These are phyloP conservation scores for Malassezia sp. DNA, from an alignment of 1,284 basidiomycete species.

Conservation along the genomic window DNA sequence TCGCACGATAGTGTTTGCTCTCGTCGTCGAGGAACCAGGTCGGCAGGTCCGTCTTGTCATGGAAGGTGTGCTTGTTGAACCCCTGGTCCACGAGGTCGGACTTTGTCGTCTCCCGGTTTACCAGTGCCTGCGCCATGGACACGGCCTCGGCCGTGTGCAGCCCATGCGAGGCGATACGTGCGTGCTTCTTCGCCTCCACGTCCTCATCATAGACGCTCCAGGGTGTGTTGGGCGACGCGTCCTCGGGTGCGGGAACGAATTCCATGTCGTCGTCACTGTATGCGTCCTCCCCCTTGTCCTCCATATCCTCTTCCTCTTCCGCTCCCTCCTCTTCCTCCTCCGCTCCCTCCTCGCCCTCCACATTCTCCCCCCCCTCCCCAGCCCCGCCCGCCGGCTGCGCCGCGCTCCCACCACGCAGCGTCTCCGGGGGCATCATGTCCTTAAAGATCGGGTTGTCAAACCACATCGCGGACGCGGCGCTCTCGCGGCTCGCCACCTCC, in stretches of 20 bases:
- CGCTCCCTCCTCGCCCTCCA: conserved; percentile 47
- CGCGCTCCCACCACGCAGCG: not conserved
- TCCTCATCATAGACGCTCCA: conserved; percentile 70
- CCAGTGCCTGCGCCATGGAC: conserved; percentile 77
- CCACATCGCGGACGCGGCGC: conserved; percentile 62
- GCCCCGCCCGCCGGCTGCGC: conserved; percentile 18
- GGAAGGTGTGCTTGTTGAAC: conserved; percentile 76
- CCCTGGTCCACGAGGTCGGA: conserved; percentile 85
- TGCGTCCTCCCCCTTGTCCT: conserved; percentile 21
- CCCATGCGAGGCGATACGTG: conserved; percentile 66
- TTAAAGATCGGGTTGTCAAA: conserved; percentile 90
- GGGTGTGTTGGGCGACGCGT: conserved; percentile 55
- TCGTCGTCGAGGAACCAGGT: conserved; percentile 98
- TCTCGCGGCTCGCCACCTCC: conserved; percentile 27
- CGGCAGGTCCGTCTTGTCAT: conserved; percentile 81
- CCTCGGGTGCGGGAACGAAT: conserved; percentile 35
- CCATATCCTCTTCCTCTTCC: conserved; percentile 45
- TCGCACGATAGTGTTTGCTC: conserved; percentile 78
- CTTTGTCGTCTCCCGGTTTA: conserved; percentile 81
- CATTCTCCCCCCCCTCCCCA: conserved; percentile 45
- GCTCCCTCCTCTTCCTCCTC: conserved; percentile 34
- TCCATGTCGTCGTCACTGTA: conserved; percentile 27
- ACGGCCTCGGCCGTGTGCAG: conserved; percentile 82
- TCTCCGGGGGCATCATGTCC: conserved; percentile 55
- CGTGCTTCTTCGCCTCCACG: conserved; percentile 62